Conservation (phyloP, 164 flowering plant genomes). For the Chimonanthus praecox region DNA sequence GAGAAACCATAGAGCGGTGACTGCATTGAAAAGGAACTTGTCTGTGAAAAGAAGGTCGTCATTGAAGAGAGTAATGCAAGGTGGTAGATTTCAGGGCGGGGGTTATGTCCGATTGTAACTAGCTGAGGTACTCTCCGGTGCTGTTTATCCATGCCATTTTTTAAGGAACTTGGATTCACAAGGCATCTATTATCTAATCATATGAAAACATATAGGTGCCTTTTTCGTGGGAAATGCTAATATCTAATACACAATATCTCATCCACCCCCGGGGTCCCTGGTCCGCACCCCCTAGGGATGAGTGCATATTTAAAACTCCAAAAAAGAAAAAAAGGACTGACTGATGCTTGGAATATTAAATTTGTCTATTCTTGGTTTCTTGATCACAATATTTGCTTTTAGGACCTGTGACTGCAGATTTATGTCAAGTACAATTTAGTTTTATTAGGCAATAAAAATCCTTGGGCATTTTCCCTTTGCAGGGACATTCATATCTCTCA, state of each 20-base stretch:
- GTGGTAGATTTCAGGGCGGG: constrained; percentile 29
- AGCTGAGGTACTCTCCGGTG: not conserved
- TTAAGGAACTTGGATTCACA: not conserved
- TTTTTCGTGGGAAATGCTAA: too few species aligned
- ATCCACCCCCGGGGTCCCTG: too few species aligned
- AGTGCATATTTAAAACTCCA: too few species aligned
- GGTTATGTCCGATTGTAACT: constrained; percentile 40
- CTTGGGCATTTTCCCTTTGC: not conserved
- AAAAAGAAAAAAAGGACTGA: too few species aligned
- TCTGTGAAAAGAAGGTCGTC: constrained; percentile 73
- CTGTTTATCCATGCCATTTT: not conserved
- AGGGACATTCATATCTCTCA: not conserved
- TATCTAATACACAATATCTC: too few species aligned
- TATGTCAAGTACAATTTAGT: too few species aligned
- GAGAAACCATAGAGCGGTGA: constrained; percentile 32
- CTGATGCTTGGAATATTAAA: too few species aligned
- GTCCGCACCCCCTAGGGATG: too few species aligned
- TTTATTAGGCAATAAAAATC: not conserved
- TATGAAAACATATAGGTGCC: not conserved
- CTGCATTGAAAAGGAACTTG: constrained; percentile 48
- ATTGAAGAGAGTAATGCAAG: constrained; percentile 37
- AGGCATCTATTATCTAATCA: not conserved
- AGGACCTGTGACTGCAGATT: not conserved
- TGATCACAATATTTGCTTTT: not conserved
- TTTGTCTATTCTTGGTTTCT: not conserved